Base-by-base conservation (phyloP, 1,284 basidiomycete species). In the Rhizoctonia solani region DNA sequence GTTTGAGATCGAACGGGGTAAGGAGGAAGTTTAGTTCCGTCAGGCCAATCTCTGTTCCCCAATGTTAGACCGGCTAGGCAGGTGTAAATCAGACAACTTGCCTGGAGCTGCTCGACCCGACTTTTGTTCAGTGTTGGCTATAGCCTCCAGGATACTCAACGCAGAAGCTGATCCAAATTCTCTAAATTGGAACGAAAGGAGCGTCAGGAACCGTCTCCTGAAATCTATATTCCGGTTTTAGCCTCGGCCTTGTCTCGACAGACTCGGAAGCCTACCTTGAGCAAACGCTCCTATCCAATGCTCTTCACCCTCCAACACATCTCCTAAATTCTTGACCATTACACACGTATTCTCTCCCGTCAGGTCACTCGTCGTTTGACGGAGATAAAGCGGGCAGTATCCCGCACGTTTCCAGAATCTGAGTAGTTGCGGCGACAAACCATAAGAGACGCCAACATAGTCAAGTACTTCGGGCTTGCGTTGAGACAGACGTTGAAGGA, bases 261-360 rank as follows among this genome's bases (percentile, higher is more conserved):
- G n/a, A 23, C 37, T 55, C 30, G 16, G 21, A 37, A 47, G 76
- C 82, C 54, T 54, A 92, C 95, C 95, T 78, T 89, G 87, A 1
- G 94, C 85, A 76, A 99, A 98, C 71, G 95, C 95, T 16, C 83
- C 81, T 29, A 99, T 76, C 95, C 97, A 99, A 46, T 87, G 87
- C 49, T 87, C 68, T 77, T 77, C 11, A 77, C 75, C 67, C 78
- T 73, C 69, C 77, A 79, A 69, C 69, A 19, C 34, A 52, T 70
- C 82, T 1, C 79, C 75, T 4, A 93, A 85, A 58, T 86, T 88
- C 72, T 91, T 89, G 68, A 98, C 78, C 93, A 99, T 98, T 37
- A 98, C 88, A 72, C 94, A 95, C 0, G 93, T 93, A 76, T 98
- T 92, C 78, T 99, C 97, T 55, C 97, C 97, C 0, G 97, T 99